Base-by-base conservation (phyloP, 805 yeast species). In the Saccharomyces kudriavzevii region DNA sequence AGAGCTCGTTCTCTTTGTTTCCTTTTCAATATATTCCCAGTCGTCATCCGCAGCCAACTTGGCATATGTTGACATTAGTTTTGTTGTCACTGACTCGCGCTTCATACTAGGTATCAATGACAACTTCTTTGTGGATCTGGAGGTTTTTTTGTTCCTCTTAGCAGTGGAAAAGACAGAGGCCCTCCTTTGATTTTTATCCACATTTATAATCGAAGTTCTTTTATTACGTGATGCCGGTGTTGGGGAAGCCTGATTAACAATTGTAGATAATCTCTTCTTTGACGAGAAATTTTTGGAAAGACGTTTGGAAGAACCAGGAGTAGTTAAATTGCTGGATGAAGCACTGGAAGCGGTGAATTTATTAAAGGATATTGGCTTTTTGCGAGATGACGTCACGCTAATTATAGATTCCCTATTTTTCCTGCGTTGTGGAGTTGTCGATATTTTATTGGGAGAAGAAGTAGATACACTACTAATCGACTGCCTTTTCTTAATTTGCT, bases 1-100 rank as follows among this genome's bases (percentile, higher is more conserved):
- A 14, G 88, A 83, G 40, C 88, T 82, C 1, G 91, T 84, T 68
- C 94, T 77, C 69, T 80, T 84, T 5, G 89, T 83, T 65, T 83
- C 88, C 61, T 79, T 82, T 61, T 84, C 87, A 68, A 85, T 79
- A 60, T 79, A 79, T 60, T 82, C 86, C 82, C 88, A 81, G 56
- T 82, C 86, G 45, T 78, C 75, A 52, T 74, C 77, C 54, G 82
- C 85, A 2, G 88, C 77, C 56, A 86, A 70, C 64, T 82, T 84
- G 31, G 92, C 89, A 67, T 86, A 86, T 0, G 89, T 82, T 0
- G 89, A 79, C 55, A 86, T 77, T 56, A 86, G 67, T 62, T 83
- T 85, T 45, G 88, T 74, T 0, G 92, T 85, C 47, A 86, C 81
- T 0, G 91, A 85, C 56, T 84, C 84, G 61, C 91, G 77, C 63